Conservation (phyloP, 2,329 filamentous ascomycete species). For the Exophiala sp. region DNA sequence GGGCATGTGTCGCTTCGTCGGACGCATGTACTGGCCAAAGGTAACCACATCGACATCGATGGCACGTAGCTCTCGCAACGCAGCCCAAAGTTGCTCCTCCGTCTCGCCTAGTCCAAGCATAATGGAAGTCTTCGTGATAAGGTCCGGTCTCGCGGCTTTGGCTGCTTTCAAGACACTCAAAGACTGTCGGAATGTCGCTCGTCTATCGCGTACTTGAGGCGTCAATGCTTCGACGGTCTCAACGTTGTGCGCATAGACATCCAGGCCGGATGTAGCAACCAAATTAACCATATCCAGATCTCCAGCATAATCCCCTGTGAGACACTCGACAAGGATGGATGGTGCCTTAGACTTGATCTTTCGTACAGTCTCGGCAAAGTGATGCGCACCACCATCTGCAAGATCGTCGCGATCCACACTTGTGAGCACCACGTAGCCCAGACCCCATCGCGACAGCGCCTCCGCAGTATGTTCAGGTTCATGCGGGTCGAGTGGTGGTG, state of each 20-base stretch:
- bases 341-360: conserved; percentile 79
- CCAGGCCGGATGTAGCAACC: conserved; percentile 82
- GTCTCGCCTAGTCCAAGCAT: conserved; percentile 96
- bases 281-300: conserved; percentile 81
- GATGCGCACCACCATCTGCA: conserved; percentile 77
- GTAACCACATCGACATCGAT: conserved; percentile 89
- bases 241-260: conserved; percentile 96
- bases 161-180: conserved; percentile 74
- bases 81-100: conserved; percentile 77
- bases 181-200: conserved; percentile 85
- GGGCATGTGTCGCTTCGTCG: conserved; percentile 95
- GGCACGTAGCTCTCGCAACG: conserved; percentile 74
- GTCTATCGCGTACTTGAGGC: conserved; percentile 81
- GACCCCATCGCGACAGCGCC: conserved; percentile 83
- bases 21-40: conserved; percentile 99
- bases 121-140: conserved; percentile 98
- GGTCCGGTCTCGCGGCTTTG: conserved; percentile 69
- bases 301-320: conserved; percentile 77
- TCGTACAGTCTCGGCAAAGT: conserved; percentile 91
- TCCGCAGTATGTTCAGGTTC: conserved; percentile 97
- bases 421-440: conserved; percentile 94
- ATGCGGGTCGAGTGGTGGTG: conserved; percentile 83
- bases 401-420: conserved; percentile 92
- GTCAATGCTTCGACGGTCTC: conserved; percentile 92
- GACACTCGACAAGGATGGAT: conserved; percentile 43